Base-by-base conservation (phyloP, 495 filamentous ascomycete species). In the Aspergillus indologenus region DNA sequence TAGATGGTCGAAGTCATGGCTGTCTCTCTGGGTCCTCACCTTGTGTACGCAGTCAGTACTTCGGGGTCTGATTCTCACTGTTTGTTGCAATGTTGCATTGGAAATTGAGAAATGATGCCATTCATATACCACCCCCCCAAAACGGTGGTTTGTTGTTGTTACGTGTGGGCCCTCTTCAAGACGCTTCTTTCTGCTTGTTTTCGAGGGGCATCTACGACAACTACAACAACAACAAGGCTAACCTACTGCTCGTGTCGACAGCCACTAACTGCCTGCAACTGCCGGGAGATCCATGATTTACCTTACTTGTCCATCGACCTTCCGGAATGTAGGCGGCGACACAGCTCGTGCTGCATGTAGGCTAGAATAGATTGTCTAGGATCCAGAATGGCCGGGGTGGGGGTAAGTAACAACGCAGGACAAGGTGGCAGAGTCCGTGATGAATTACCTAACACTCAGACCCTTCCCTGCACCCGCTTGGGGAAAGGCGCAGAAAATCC, bases 321-420 rank as follows among this genome's bases (percentile, higher is more conserved):
- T 9, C 34, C n/a, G n/a, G n/a, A n/a, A n/a, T 40, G 5, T 40
- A 40, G 34, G 34, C 34, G 5, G 34, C 34, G 7, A 40, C 12
- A 40, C 12, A 2, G 34, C 34, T 6, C 12, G 26, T 29, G n/a
- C n/a, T n/a, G n/a, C n/a, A n/a, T 40, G 34, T 40, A 40, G 34
- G 5, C 26, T 29, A n/a, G n/a, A n/a, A n/a, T n/a, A n/a, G n/a
- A n/a, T n/a, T 23, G 18, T 51, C 47, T 43, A 6, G 17, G 29
- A 51, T 51, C 42, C 47, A 44, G 29, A 31, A 43, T 31, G 26
- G 26, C 26, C 47, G 23, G 46, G 46, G 61, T 62, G 61, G 61
- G 61, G 61, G 53, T 53, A 46, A 48, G 24, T n/a, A n/a, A 26
- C 45, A 51, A 20, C 53, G 26, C 31, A 61, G 55, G 56, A 48